Base-by-base conservation (phyloP, 2,329 filamentous ascomycete genomes). In the Pseudocercospora macadamiae region DNA sequence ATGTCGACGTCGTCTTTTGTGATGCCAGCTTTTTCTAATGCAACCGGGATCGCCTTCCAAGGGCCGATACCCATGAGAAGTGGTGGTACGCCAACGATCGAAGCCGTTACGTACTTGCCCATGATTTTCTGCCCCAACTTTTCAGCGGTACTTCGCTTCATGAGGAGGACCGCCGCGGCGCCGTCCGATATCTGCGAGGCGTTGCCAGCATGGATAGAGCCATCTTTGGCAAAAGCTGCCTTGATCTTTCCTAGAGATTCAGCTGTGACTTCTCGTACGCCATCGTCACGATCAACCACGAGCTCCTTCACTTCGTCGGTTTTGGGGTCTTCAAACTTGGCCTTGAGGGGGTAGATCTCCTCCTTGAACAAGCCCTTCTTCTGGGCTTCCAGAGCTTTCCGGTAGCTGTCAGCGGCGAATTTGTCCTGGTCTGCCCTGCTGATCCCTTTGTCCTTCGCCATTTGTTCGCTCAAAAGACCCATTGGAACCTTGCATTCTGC, bases 401-500 rank as follows among this genome's bases (percentile, higher is more conserved):
- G 88, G 83, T 96, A 97, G 37, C 91, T 96, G 2, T 82, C 78
- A n/a, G 93, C 93, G 12, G 95, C 95, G 75, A 97, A 99, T n/a
- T 86, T 85, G 74, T 99, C 95, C 78, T 97, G 95, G 53, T 83
- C 80, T 9, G 82, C 78, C 62, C 95, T 89, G 57, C 80, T 71
- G 71, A 97, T 85, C 59, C 83, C 82, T 70, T 89, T 86, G 74
- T 92, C 91, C 78, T 91, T 89, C 67, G 93, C 95, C 93, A 97
- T 97, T 71, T 93, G 78, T 79, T 99, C 95, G 25, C 91, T 96
- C 51, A 97, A 82, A 9, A 92, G 85, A 69, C 93, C 93, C 95
- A 97, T 97, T 74, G 92, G 88, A 2, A 97, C 93, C 80, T 96
- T 97, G 87, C 95, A 99, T 84, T 97, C 96, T 71, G 89, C 89